Evolutionary conservation across 2,329 filamentous ascomycete species (phyloP).

Genomic region (Paradendryphiella salina): DNA sequence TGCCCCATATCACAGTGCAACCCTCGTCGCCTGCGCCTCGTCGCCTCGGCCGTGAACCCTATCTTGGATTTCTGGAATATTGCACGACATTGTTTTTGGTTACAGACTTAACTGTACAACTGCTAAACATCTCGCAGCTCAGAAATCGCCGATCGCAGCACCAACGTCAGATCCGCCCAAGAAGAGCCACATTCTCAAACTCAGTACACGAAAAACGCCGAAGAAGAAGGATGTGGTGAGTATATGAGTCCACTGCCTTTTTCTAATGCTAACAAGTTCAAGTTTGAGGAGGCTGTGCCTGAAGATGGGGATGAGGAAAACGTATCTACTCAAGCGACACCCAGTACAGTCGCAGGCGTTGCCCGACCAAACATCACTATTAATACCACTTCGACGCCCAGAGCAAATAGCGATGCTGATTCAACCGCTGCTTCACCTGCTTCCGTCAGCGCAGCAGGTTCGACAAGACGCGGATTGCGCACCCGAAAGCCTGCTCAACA

Average conservation of each 20-base stretch:
- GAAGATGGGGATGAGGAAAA: conserved; percentile 13
- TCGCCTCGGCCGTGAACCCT: not conserved
- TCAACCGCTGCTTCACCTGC: conserved; percentile 30
- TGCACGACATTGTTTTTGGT: not conserved
- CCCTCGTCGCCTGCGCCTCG: not conserved
- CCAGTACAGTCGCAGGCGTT: conserved; percentile 3
- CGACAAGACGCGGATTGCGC: conserved; percentile 38
- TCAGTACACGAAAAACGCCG: conserved; percentile 25
- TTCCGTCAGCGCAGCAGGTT: conserved; percentile 21
- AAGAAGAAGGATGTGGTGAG: conserved; percentile 33
- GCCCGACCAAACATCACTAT: conserved; percentile 7
- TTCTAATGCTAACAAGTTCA: conserved; percentile 9
- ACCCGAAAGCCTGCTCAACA: conserved; percentile 42
- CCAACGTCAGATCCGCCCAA: conserved; percentile 22
- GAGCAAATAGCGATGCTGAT: conserved; percentile 4
- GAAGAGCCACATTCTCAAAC: conserved; percentile 28
- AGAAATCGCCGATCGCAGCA: conserved; percentile 10
- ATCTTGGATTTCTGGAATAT: not conserved
- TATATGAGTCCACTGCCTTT: not conserved
- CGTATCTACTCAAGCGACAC: conserved; percentile 7
- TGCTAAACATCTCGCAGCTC: conserved; percentile 17
- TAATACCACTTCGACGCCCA: conserved; percentile 6
- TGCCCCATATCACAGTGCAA: conserved; percentile 1
- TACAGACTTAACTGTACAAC: conserved; percentile 1
- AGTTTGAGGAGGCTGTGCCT: conserved; percentile 27